These are phyloP conservation scores for Theileria orientalis DNA, from an alignment of 169 alveolate genomes.

Conservation along the genomic window DNA sequence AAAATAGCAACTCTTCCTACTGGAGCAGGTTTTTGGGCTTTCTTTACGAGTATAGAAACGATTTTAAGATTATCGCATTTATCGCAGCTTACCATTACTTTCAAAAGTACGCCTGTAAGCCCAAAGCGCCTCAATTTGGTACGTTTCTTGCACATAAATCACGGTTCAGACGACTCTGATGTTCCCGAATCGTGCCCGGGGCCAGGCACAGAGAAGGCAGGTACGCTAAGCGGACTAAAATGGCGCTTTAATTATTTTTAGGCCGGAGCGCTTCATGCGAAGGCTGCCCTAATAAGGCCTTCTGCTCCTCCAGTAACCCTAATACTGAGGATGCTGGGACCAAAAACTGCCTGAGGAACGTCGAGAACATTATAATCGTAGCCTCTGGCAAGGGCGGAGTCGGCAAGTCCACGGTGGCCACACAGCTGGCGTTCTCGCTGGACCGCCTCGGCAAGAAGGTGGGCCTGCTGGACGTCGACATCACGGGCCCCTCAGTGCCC, in stretches of 20 bases:
- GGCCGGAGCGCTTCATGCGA: conserved; percentile 83
- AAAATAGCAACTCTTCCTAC: too few species aligned
- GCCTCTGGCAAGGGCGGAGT: conserved; percentile 99
- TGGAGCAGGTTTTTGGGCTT: not conserved
- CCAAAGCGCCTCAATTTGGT: not conserved
- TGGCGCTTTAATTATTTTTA: conserved; percentile 7
- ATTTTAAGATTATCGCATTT: conserved; percentile 1
- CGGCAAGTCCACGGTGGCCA: conserved; percentile 97
- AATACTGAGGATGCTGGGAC: conserved; percentile 52
- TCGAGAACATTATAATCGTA: conserved; percentile 86
- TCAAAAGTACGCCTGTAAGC: not conserved
- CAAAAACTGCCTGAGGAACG: conserved; percentile 77
- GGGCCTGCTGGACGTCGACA: conserved; percentile 96
- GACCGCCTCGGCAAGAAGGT: conserved; percentile 79
- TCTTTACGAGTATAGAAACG: not conserved
- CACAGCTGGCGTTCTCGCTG: conserved; percentile 88
- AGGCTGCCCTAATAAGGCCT: conserved; percentile 95
- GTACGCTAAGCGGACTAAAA: not conserved
- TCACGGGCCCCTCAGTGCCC: conserved; percentile 98
- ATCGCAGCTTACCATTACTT: not conserved
- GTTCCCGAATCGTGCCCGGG: conserved; percentile 79
- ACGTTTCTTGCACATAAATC: not conserved
- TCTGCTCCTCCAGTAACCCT: conserved; percentile 91
- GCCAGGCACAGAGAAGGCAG: conserved; percentile 66
- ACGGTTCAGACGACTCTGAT: conserved; percentile 18